Conservation (phyloP, 441 rosid species). For the Gossypium trilobum region DNA sequence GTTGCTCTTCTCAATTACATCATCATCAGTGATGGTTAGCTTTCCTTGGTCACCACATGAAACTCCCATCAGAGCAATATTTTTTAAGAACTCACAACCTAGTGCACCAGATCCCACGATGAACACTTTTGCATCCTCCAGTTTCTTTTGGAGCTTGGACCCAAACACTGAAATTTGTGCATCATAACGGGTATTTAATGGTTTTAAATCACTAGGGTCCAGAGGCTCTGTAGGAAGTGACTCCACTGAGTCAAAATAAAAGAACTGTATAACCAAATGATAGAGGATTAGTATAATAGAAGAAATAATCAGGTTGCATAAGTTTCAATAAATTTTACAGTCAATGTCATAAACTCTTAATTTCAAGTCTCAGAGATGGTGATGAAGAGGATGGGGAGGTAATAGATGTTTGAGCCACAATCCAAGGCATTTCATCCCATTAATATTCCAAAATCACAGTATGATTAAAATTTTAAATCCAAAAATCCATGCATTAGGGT, state of each 20-base stretch:
- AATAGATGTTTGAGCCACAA: background rate
- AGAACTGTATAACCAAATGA: conserved; percentile 43
- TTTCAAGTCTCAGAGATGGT: background rate
- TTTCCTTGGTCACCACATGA: conserved; percentile 74
- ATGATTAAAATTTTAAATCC: background rate
- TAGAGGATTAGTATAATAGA: background rate
- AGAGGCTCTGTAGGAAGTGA: conserved; percentile 69
- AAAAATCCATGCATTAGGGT: background rate
- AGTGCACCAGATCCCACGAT: conserved; percentile 90
- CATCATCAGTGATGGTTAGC: conserved; percentile 91
- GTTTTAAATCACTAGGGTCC: conserved; percentile 61
- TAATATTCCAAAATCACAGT: background rate
- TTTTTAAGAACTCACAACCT: conserved; percentile 89
- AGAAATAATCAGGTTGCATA: background rate
- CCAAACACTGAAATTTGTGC: conserved; percentile 94
- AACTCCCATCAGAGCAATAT: conserved; percentile 86
- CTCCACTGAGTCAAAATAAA: conserved; percentile 84
- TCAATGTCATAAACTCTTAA: background rate
- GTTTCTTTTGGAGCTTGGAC: conserved; percentile 68
- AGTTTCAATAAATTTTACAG: background rate
- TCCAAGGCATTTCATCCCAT: background rate
- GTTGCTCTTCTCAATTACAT: conserved; percentile 94
- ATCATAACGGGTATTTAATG: conserved; percentile 71
- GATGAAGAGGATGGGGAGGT: background rate
- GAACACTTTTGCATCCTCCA: conserved; percentile 71